Base-by-base conservation (phyloP, 108 stramenopile genomes). In the Cyclotella cryptica region DNA sequence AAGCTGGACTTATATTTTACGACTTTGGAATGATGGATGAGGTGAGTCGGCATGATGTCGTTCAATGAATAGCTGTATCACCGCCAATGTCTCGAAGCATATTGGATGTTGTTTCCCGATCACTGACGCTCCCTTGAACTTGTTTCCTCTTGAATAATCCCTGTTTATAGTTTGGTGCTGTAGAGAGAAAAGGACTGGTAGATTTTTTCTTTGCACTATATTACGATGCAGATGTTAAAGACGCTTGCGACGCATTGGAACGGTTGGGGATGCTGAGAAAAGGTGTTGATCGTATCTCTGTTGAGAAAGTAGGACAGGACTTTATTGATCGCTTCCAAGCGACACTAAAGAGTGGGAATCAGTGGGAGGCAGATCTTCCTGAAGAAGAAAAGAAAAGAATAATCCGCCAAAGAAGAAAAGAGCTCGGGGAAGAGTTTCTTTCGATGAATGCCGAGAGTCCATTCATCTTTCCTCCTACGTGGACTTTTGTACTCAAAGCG, bases 21-120 rank as follows among this genome's bases (percentile, higher is more conserved):
- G 98, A 99, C 79, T 99, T 98, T 85, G 98, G 97, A 22, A 99
- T 99, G 98, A 99, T 99, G 98, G 98, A 99, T 80, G 90, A 61
- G 47, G 47, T 49, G n/a, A n/a, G 47, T 49, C 47, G n/a, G 3
- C 3, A 49, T 49, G 47, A 7, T n/a, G 1, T 9, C 3, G 15
- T n/a, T 49, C 47, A 49, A n/a, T 49, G 2, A 9, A 49, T n/a
- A 7, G 15, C 9, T 35, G 6, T 5, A 35, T 35, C 6, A 35
- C 6, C 35, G 6, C 35, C 35, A 35, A 5, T 35, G 35, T 5
- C 35, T 35, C 35, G 35, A 35, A 35, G 6, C 6, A 35, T 2
- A 35, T 2, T 35, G 4, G 35, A 2, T 6, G 4, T 35, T 35
- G 35, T 35, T 35, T 35, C 35, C 4, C 3, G 9, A 49, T 49